Conservation (phyloP, 2,329 filamentous ascomycete species). For the Allantophomopsis cytisporea region DNA sequence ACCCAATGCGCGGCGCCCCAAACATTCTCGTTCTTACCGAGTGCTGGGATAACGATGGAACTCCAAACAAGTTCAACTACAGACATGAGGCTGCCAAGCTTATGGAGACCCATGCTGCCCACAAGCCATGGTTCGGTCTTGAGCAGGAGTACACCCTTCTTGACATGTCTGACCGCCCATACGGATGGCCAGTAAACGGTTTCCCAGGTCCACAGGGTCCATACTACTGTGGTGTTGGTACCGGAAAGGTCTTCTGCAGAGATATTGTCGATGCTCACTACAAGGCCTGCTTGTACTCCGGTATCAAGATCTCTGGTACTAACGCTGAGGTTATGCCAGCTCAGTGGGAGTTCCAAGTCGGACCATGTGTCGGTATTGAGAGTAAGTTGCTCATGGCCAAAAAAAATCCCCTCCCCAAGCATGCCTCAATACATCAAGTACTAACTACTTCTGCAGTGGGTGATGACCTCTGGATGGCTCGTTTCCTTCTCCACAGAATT, state of each 20-base stretch:
- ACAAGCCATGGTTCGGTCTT: slow-evolving; percentile 93
- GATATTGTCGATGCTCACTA: slow-evolving; percentile 95
- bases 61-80: slow-evolving; percentile 97
- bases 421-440: background rate
- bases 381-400: slow-evolving; percentile 34
- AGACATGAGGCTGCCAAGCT: slow-evolving; percentile 82
- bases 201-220: slow-evolving; percentile 77
- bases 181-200: slow-evolving; percentile 75
- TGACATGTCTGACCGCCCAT: slow-evolving; percentile 74
- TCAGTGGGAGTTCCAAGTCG: slow-evolving; percentile 97
- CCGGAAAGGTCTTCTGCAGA: slow-evolving; percentile 93
- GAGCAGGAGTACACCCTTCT: slow-evolving; percentile 97
- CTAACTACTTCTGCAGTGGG: slow-evolving; percentile 46
- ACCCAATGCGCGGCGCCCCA: slow-evolving; percentile 78
- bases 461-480: slow-evolving; percentile 91
- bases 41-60: slow-evolving; percentile 88
- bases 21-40: slow-evolving; percentile 93
- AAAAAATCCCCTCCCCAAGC: slow-evolving; percentile 1
- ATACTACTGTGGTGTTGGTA: slow-evolving; percentile 97
- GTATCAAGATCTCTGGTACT: slow-evolving; percentile 90
- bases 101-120: slow-evolving; percentile 73
- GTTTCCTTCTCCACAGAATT: slow-evolving; percentile 79
- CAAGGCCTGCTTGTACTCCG: slow-evolving; percentile 73
- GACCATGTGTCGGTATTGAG: slow-evolving; percentile 75
- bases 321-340: slow-evolving; percentile 98